Base-by-base conservation (phyloP, 768 basidiomycete species). In the Boletus edulis region DNA sequence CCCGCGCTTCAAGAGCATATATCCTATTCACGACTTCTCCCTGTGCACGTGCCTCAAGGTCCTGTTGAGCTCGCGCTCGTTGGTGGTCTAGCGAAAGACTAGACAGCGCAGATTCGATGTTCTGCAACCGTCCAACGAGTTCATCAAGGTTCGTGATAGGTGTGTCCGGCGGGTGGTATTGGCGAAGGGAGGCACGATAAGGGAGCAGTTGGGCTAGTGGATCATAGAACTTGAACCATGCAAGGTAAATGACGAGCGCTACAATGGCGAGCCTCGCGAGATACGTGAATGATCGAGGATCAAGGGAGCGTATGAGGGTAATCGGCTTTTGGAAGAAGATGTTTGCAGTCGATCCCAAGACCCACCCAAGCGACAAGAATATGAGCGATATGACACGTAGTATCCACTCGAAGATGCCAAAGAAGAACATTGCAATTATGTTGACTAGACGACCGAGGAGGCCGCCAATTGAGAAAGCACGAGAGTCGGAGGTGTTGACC, bases 131-230 rank as follows among this genome's bases (percentile, higher is more conserved):
- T 8, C 76, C 74, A 3, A 83, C 75, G 22, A 92, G 73, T 52
- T 89, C 89, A 5, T 80, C 78, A 18, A 91, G 72, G 66, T 89
- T 80, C n/a, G 78, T 76, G 1, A 83, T 81, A 2, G 88, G 87
- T 10, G 74, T 67, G 11, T 81, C 79, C 0, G 88, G 85, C 1
- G 83, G 72, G 2, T 72, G 68, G 63, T 84, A 91, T 8, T 73
- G 66, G 3, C 61, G 67, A 5, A 63, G 51, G 29, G 68, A 51
- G 48, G 68, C 29, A 59, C 72, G 63, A 65, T 64, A 62, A 55
- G 78, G 67, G 59, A 79, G 49, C 9, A 72, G 39, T 38, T 62
- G 60, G 62, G 64, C 56, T 54, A 72, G 27, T 31, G 70, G 73
- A 43, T 77, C 71, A 46, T 70, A 73, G 18, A 83, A 68, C 15